These are phyloP conservation scores for Stipa capillata DNA, from an alignment of 176 grass and related monocot genomes.

Conservation along the genomic window DNA sequence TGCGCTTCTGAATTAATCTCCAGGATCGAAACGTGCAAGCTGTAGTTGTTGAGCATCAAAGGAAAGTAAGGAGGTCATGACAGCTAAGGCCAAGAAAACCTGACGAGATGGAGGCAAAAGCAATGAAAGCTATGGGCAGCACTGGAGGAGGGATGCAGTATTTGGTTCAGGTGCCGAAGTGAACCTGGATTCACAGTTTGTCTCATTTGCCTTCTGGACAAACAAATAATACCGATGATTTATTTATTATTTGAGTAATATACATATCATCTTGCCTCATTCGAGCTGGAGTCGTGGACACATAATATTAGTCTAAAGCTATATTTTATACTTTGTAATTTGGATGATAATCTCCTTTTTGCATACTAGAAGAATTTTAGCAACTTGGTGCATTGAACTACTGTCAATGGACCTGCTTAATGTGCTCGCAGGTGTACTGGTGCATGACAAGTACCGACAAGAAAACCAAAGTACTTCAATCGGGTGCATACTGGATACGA, in stretches of 20 bases:
- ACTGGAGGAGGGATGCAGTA: slow-evolving; percentile 85
- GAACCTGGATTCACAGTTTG: slow-evolving; percentile 86
- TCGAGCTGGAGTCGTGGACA: background rate
- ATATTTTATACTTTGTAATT: background rate
- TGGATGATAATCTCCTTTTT: background rate
- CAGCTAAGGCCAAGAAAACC: slow-evolving; percentile 48
- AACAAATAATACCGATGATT: background rate
- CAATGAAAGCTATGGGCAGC: slow-evolving; percentile 94
- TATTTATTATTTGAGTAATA: background rate
- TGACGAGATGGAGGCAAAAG: slow-evolving; percentile 84
- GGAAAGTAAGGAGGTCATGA: slow-evolving; percentile 64
- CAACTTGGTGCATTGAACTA: background rate
- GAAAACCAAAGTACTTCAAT: slow-evolving; percentile 99
- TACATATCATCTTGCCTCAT: background rate
- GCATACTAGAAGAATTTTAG: background rate
- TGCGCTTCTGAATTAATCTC: slow-evolving; percentile 19
- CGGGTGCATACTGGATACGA: slow-evolving; percentile 96
- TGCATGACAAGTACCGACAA: slow-evolving; percentile 93
- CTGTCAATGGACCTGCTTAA: background rate
- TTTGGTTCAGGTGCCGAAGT: slow-evolving; percentile 92
- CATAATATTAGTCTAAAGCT: background rate
- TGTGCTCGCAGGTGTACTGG: slow-evolving; percentile 75
- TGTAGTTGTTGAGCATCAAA: slow-evolving; percentile 80
- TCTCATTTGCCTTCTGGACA: slow-evolving; percentile 1
- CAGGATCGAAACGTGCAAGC: slow-evolving; percentile 79